Base-by-base conservation (phyloP, 1,284 basidiomycete species). In the Naganishia albida region DNA sequence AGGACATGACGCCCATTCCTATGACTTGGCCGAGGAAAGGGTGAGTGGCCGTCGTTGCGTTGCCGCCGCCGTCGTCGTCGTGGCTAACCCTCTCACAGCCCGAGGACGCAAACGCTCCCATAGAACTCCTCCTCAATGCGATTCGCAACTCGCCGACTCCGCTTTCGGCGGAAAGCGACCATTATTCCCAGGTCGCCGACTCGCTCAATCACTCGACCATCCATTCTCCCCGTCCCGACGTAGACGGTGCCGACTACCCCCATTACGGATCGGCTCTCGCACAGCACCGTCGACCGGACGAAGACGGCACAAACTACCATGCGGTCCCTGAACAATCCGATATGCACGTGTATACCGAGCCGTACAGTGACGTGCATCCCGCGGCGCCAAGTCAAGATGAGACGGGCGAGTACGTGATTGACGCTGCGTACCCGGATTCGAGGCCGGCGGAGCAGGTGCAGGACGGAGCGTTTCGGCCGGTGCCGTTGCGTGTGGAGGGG, bases 71-170 rank as follows among this genome's bases (percentile, higher is more conserved):
- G 13, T 7, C 23, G 13, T 48, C 28, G 8, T 51, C 18, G 18
- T 44, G 43, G 23, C 26, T 15, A 2, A 7, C 46, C 12, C 38
- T 26, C 23, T 3, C 26, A 25, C 26, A 63, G 60, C 6, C 39
- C 20, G 50, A 63, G 20, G 60, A 63, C 44, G 43, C 42, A 39
- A 49, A 54, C 30, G 63, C 53, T 13, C 63, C 63, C n/a, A 54
- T 64, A n/a, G 63, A 64, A 40, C 46, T 64, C 16, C 44, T 64
- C 18, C 46, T 64, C 13, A 56, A 64, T 43, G 63, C 63, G 7
- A 64, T 64, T 23, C 53, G 48, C 30, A 57, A 57, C 46, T 56
- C 63, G 20, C 54, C 63, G 1, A 50, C 57, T 7, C 57, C 57
- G 10, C 46, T 56, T 3, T 63, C 62, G 15, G 39, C 49, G 7